Conservation (phyloP, 1,284 basidiomycete genomes). For the Ceratobasidium sp. region DNA sequence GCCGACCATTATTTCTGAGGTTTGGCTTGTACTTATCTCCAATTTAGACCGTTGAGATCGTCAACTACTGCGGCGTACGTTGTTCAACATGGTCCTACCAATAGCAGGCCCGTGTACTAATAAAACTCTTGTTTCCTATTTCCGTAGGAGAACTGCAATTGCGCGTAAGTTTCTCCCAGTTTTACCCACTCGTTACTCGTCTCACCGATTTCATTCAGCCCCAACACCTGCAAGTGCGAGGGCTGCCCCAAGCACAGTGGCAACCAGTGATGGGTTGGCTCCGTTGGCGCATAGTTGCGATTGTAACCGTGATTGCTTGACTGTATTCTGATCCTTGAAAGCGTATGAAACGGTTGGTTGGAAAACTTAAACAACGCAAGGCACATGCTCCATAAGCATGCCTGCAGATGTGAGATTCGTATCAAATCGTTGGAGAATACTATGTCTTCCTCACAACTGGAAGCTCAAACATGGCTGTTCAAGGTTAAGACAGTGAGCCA, state of each 20-base stretch:
- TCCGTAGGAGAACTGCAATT: constrained; percentile 29
- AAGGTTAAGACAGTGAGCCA: too few relatives aligned
- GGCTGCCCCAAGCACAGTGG: background rate
- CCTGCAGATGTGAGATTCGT: background rate
- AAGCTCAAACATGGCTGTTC: too few relatives aligned
- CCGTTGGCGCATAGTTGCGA: background rate
- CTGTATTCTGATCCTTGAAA: constrained; percentile 28
- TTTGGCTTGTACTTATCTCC: background rate
- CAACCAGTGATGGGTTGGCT: background rate
- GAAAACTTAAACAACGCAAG: background rate
- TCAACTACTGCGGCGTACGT: constrained; percentile 44
- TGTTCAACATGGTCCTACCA: background rate
- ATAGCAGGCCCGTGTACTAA: background rate
- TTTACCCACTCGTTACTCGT: background rate
- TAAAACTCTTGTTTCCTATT: background rate
- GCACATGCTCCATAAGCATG: too few relatives aligned
- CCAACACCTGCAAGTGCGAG: constrained; percentile 22
- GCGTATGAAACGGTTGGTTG: constrained; percentile 38
- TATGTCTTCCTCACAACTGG: too few relatives aligned
- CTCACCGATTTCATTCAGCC: background rate
- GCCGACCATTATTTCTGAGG: background rate
- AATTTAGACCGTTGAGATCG: constrained; percentile 32
- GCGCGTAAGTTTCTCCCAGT: constrained; percentile 1
- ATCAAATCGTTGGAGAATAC: too few relatives aligned
- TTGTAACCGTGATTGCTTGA: background rate